These are phyloP conservation scores for Rheum nobile DNA, from an alignment of 148 eudicot genomes.

Conservation along the genomic window DNA sequence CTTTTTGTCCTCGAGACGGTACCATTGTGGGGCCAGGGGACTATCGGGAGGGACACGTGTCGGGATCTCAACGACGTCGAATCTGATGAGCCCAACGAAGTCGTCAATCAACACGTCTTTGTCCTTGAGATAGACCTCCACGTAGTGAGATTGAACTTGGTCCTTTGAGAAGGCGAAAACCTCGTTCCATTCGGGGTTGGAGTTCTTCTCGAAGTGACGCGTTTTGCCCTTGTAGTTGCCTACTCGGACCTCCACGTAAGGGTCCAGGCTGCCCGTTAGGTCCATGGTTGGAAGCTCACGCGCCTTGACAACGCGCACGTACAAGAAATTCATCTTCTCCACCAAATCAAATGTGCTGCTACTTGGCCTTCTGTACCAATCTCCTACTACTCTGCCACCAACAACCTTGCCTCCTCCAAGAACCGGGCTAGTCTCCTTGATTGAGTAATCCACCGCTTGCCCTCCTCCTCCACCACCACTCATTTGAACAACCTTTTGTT, in stretches of 20 bases:
- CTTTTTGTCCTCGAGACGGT: slow-evolving; percentile 46
- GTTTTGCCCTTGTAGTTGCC: slow-evolving; percentile 63
- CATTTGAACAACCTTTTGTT: slow-evolving; percentile 18
- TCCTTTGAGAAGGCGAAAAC: slow-evolving; percentile 59
- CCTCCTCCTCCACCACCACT: slow-evolving; percentile 20
- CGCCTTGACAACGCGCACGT: slow-evolving; percentile 56
- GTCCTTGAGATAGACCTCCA: slow-evolving; percentile 52
- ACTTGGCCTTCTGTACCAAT: slow-evolving; percentile 16
- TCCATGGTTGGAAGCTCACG: slow-evolving; percentile 60
- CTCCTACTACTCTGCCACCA: slow-evolving; percentile 49
- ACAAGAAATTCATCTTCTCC: slow-evolving; percentile 53
- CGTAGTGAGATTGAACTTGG: slow-evolving; percentile 39
- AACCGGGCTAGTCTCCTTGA: slow-evolving; percentile 54
- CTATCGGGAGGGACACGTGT: slow-evolving; percentile 64
- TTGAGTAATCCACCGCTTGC: slow-evolving; percentile 46
- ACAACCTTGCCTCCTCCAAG: slow-evolving; percentile 62
- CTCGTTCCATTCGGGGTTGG: slow-evolving; percentile 51
- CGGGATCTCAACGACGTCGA: slow-evolving; percentile 56
- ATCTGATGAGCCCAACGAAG: slow-evolving; percentile 41
- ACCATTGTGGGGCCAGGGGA: slow-evolving; percentile 67
- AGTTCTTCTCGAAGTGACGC: slow-evolving; percentile 40
- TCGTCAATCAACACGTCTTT: slow-evolving; percentile 54
- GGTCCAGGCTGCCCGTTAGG: slow-evolving; percentile 51
- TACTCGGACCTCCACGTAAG: slow-evolving; percentile 46
- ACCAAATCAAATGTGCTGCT: slow-evolving; percentile 50